A percentile compares a stretch with the other conserved stretches of the same genome.
phyloP scores from a whole-genome alignment of 148 eudicot genomes.

The Rheum nobile region DNA sequence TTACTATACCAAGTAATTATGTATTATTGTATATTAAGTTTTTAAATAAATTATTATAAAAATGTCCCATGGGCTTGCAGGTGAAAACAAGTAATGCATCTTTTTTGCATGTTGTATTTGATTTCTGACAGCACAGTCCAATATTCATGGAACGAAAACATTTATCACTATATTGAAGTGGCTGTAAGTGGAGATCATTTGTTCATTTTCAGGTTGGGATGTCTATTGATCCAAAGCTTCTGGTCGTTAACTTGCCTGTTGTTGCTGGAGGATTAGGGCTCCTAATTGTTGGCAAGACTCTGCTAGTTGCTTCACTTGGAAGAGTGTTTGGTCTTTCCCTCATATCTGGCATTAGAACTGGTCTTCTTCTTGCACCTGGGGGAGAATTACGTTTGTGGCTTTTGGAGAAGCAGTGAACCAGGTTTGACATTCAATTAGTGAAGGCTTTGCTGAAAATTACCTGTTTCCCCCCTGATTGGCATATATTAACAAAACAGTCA shows the following conservation, averaged over 20 bases:
- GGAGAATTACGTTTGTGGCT: conserved; percentile 98
- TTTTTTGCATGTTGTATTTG: background rate
- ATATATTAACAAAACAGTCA: background rate
- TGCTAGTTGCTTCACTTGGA: conserved; percentile 69
- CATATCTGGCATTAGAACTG: conserved; percentile 74
- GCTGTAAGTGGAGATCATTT: background rate
- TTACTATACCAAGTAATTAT: background rate
- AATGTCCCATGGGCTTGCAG: too few species aligned
- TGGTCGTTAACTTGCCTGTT: conserved; percentile 71
- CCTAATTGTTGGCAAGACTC: conserved; percentile 76
- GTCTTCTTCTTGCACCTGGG: conserved; percentile 98
- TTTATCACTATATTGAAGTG: background rate
- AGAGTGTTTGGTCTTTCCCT: conserved; percentile 77
- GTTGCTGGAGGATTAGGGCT: conserved; percentile 62
- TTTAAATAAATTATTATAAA: too few species aligned
- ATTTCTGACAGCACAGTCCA: background rate
- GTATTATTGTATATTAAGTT: too few species aligned
- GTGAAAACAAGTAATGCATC: background rate
- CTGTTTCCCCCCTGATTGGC: background rate
- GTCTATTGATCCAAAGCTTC: conserved; percentile 97
- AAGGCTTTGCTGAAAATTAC: background rate
- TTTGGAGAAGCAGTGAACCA: conserved; percentile 99
- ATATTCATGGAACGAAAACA: background rate
- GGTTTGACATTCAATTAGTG: conserved; percentile 30
- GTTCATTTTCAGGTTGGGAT: conserved; percentile 78